phyloP scores from a whole-genome alignment of 2,329 filamentous ascomycete species.

The Aspergillus flavus region DNA sequence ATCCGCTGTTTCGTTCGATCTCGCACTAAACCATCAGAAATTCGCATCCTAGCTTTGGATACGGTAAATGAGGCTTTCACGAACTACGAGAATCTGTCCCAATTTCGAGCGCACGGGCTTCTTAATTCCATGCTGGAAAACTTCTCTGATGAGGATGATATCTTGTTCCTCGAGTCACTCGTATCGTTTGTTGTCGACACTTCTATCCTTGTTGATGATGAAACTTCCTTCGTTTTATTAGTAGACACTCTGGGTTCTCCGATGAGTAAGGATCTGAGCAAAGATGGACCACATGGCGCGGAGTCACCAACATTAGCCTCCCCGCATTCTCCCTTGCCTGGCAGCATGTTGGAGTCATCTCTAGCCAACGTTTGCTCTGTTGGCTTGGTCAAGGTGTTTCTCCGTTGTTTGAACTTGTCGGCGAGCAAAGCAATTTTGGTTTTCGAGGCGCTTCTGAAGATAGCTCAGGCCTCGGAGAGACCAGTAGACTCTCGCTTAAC shows the following conservation, averaged over 20 bases:
- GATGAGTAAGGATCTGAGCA: conserved; percentile 38
- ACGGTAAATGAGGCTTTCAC: conserved; percentile 43
- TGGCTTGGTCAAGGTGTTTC: conserved; percentile 75
- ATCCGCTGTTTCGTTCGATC: conserved; percentile 41
- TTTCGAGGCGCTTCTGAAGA: conserved; percentile 65
- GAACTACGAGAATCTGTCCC: conserved; percentile 31
- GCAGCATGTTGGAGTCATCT: conserved; percentile 34
- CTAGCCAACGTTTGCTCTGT: conserved; percentile 67
- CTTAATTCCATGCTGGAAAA: conserved; percentile 35
- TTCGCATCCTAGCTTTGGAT: conserved; percentile 43
- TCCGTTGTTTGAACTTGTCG: conserved; percentile 69
- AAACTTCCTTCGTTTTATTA: conserved; percentile 35
- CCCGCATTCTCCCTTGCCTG: conserved; percentile 34
- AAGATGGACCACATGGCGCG: conserved; percentile 43
- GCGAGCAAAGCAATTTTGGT: conserved; percentile 65
- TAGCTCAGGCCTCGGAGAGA: conserved; percentile 62
- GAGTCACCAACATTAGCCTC: conserved; percentile 35
- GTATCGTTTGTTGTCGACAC: conserved; percentile 42
- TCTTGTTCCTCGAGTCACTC: conserved; percentile 42
- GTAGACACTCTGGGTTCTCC: conserved; percentile 37
- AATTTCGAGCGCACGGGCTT: conserved; percentile 37
- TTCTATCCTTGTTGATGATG: conserved; percentile 31
- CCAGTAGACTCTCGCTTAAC: conserved; percentile 72
- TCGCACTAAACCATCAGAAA: conserved; percentile 41
- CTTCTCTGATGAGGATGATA: conserved; percentile 41